phyloP scores from a whole-genome alignment of 164 flowering plant genomes.

The Brasenia schreberi region DNA sequence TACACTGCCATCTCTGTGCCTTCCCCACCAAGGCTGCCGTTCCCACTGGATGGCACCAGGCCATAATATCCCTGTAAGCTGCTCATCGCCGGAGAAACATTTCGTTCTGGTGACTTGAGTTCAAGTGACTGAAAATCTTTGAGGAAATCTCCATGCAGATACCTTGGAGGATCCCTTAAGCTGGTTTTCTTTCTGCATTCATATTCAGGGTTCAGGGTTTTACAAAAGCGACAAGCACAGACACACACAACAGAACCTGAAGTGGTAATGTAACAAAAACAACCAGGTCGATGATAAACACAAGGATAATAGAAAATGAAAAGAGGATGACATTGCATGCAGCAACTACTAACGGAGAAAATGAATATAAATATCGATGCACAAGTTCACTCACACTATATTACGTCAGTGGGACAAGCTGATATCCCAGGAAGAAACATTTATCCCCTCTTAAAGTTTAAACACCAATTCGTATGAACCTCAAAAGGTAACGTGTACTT shows the following conservation, averaged over 20 bases:
- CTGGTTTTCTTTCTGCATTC: slow-evolving; percentile 20
- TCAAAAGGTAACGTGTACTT: too few relatives aligned
- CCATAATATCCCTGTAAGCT: slow-evolving; percentile 67
- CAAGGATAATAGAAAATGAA: too few relatives aligned
- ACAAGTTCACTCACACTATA: too few relatives aligned
- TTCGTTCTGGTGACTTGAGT: slow-evolving; percentile 19
- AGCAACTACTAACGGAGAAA: too few relatives aligned
- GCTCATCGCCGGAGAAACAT: slow-evolving; percentile 68
- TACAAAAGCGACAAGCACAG: background rate
- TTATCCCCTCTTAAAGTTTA: too few relatives aligned
- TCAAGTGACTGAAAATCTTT: slow-evolving; percentile 33
- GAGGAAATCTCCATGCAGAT: background rate
- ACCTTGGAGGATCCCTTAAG: slow-evolving; percentile 18
- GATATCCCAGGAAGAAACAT: too few relatives aligned
- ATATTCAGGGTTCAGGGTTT: slow-evolving; percentile 18
- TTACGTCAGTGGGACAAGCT: too few relatives aligned
- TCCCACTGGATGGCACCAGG: slow-evolving; percentile 23
- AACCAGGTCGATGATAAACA: background rate
- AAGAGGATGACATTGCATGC: too few relatives aligned
- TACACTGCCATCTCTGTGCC: slow-evolving; percentile 49
- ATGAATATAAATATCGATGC: too few relatives aligned
- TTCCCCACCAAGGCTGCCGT: slow-evolving; percentile 10
- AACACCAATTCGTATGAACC: too few relatives aligned
- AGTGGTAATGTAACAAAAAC: background rate
- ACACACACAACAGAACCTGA: background rate